phyloP scores from a whole-genome alignment of 2,329 filamentous ascomycete species.

The Dendryphion nanum region DNA sequence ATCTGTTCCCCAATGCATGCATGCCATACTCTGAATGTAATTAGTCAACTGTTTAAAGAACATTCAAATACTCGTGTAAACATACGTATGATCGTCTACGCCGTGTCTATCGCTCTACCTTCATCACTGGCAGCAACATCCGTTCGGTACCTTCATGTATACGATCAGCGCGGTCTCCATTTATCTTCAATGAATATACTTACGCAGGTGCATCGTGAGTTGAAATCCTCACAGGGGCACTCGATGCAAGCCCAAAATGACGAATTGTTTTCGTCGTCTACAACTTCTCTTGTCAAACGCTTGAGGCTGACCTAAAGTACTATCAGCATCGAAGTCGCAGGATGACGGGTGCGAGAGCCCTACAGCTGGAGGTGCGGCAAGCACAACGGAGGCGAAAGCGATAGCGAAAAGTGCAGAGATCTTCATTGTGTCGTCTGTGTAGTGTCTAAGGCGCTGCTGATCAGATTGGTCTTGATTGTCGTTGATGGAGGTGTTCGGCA shows the following conservation, averaged over 20 bases:
- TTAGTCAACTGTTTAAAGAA: background rate
- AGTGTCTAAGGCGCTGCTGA: background rate
- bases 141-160: constrained; percentile 21
- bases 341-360: constrained; percentile 3
- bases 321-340: too few relatives aligned
- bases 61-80: background rate
- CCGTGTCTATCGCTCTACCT: background rate
- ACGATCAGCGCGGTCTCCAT: constrained; percentile 3
- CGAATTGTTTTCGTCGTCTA: background rate
- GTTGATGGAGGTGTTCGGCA: background rate
- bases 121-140: constrained; percentile 25
- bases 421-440: constrained; percentile 22
- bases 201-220: constrained; percentile 23
- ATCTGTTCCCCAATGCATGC: too few relatives aligned
- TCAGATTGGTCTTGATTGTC: background rate
- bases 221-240: constrained; percentile 24
- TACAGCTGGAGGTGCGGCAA: constrained; percentile 23
- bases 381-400: constrained; percentile 13
- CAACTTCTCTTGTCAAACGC: background rate
- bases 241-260: constrained; percentile 19
- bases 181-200: constrained; percentile 3
- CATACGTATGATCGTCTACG: background rate
- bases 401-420: constrained; percentile 20
- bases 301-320: background rate
- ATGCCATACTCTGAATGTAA: background rate